phyloP scores from a whole-genome alignment of 345 rosid species.

The Lepidium africanum region DNA sequence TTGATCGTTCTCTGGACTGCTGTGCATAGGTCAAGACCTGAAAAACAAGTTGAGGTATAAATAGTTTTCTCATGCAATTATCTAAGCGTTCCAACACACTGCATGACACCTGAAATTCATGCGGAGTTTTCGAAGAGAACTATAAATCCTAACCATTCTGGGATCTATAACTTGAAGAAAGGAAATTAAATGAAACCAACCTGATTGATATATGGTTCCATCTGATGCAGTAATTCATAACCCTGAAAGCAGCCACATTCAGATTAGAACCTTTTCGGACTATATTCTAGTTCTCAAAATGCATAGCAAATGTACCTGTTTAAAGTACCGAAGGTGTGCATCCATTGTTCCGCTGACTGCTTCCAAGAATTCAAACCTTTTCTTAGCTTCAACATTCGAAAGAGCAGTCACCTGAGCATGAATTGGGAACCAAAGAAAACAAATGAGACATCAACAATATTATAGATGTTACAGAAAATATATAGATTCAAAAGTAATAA shows the following conservation, averaged over 20 bases:
- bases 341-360: constrained; percentile 99
- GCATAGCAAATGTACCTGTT: constrained; percentile 47
- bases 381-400: constrained; percentile 95
- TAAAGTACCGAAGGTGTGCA: constrained; percentile 97
- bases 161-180: neutral
- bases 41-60: constrained; percentile 5
- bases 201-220: constrained; percentile 99
- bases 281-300: neutral
- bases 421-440: neutral
- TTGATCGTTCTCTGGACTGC: constrained; percentile 95
- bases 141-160: neutral
- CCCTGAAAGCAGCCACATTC: constrained; percentile 48
- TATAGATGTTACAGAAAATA: neutral
- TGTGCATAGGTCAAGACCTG: constrained; percentile 96
- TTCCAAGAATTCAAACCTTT: constrained; percentile 94
- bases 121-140: neutral
- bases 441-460: neutral
- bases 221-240: constrained; percentile 92
- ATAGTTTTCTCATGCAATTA: neutral
- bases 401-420: constrained; percentile 67
- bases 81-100: neutral
- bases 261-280: constrained; percentile 15
- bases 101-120: neutral
- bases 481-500: neutral
- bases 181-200: constrained; percentile 27